These are phyloP conservation scores for Ganoderma boninense DNA, from an alignment of 1,284 basidiomycete species.

Conservation along the genomic window DNA sequence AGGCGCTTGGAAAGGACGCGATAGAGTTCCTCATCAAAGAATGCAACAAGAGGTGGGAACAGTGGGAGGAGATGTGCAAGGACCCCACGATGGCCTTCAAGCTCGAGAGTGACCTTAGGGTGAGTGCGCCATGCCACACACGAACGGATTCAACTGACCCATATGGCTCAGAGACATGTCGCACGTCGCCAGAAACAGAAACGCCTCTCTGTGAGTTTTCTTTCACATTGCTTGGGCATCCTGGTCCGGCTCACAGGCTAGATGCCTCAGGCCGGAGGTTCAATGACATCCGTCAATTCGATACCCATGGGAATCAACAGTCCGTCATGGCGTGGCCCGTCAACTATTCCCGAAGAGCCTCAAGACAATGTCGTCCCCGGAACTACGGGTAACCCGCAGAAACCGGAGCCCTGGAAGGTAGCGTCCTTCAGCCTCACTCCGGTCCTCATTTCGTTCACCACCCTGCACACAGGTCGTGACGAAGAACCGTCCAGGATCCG, in stretches of 20 bases:
- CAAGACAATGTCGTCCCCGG: not conserved
- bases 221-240: not conserved
- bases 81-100: not conserved
- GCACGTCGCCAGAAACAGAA: not conserved
- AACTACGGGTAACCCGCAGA: not conserved
- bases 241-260: not conserved
- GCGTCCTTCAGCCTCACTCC: not conserved
- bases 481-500: not conserved
- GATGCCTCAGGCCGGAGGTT: not conserved
- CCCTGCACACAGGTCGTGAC: not conserved
- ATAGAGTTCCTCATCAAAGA: not conserved
- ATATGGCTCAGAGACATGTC: not conserved
- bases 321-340: not conserved
- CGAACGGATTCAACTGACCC: not conserved
- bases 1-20: not conserved
- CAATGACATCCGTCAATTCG: not conserved
- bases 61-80: not conserved
- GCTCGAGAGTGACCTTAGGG: not conserved
- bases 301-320: not conserved
- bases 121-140: not conserved
- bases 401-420: not conserved
- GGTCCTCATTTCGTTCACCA: not conserved
- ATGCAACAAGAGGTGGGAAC: not conserved
- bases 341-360: not conserved
- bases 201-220: not conserved